Evolutionary conservation across 345 rosid genomes (phyloP).

Genomic region (Eucalyptus curtisii): DNA sequence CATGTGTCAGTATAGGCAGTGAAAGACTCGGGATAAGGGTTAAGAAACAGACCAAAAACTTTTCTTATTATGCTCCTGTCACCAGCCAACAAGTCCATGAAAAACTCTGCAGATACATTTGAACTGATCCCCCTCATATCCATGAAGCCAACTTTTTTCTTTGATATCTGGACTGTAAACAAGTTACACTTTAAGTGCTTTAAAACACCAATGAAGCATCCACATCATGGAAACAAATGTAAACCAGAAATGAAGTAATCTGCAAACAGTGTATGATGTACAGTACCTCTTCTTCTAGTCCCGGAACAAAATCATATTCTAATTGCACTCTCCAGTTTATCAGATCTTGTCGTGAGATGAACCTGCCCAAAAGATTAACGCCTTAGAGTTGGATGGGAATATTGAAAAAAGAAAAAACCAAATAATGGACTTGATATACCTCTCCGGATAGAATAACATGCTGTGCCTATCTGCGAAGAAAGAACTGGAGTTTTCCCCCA

Average conservation of each 20-base stretch:
- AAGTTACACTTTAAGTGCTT: constrained; percentile 57
- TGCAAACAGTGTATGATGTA: not conserved
- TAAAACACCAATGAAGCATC: constrained; percentile 9
- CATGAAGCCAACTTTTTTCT: constrained; percentile 60
- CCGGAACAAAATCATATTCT: constrained; percentile 42
- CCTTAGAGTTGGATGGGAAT: not conserved
- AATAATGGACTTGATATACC: constrained; percentile 14
- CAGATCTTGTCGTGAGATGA: constrained; percentile 57
- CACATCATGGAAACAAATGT: not conserved
- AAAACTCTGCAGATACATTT: constrained; percentile 46
- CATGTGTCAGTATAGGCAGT: not conserved
- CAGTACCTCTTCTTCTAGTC: constrained; percentile 47
- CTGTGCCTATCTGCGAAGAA: constrained; percentile 9
- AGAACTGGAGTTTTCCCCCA: constrained; percentile 3
- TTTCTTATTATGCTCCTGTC: constrained; percentile 66
- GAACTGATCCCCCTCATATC: constrained; percentile 57
- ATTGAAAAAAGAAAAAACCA: not conserved
- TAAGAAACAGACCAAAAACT: constrained; percentile 59
- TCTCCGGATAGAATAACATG: constrained; percentile 32
- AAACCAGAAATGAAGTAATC: not conserved
- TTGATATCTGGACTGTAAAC: constrained; percentile 96
- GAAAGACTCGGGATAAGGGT: not conserved
- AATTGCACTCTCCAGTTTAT: constrained; percentile 79
- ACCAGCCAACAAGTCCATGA: constrained; percentile 58
- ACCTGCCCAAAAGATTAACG: constrained; percentile 25